These are phyloP conservation scores for Schoenoplectus tabernaemontani DNA, from an alignment of 202 grass and related monocot genomes.

Conservation along the genomic window DNA sequence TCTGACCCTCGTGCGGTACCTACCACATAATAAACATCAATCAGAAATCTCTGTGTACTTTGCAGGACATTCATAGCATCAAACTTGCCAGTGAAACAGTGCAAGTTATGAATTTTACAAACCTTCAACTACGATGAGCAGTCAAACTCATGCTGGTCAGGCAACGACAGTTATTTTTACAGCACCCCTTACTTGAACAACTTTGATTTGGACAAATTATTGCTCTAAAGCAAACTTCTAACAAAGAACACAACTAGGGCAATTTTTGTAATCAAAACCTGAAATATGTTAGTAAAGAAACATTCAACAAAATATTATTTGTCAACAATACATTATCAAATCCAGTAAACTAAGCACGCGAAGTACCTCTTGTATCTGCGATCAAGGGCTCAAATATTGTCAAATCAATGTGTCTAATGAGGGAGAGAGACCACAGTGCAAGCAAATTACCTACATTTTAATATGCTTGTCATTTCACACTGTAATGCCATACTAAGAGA, in stretches of 20 bases:
- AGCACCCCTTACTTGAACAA: background rate
- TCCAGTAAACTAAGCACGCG: background rate
- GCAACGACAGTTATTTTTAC: background rate
- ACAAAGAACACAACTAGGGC: background rate
- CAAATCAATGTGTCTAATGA: constrained; percentile 92
- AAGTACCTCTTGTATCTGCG: constrained; percentile 90
- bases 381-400: constrained; percentile 92
- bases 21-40: constrained; percentile 23
- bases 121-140: background rate
- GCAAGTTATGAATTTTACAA: background rate
- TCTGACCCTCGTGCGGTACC: constrained; percentile 96
- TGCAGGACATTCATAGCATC: background rate
- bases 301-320: background rate
- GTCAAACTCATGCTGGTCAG: background rate
- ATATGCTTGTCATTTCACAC: constrained; percentile 25
- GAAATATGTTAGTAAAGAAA: background rate
- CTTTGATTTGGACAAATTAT: background rate
- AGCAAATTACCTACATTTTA: constrained; percentile 63
- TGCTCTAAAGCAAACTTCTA: background rate
- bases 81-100: background rate
- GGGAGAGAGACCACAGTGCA: constrained; percentile 92
- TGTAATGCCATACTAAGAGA: constrained; percentile 11
- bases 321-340: background rate
- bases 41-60: background rate
- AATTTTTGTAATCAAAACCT: background rate